Conservation (phyloP, 2,329 filamentous ascomycete genomes). For the Verticillium alfalfae region DNA sequence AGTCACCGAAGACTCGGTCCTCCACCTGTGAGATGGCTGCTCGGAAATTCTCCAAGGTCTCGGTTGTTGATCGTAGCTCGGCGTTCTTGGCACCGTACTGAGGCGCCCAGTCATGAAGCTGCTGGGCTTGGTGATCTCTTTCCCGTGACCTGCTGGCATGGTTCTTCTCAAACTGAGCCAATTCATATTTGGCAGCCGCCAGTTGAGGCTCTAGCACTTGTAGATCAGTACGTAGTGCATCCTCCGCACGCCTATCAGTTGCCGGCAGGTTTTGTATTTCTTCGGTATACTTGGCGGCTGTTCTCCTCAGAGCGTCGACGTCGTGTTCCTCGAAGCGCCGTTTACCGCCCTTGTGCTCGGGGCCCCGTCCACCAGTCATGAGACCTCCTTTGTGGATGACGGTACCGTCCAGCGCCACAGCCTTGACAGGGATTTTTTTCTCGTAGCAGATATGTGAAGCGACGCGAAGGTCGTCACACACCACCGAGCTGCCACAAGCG, state of each 20-base stretch:
- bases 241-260: conserved; percentile 73
- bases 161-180: conserved; percentile 75
- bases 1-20: conserved; percentile 78
- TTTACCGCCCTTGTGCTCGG: conserved; percentile 66
- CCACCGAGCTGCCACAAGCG: conserved; percentile 89
- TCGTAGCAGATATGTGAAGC: conserved; percentile 89
- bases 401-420: conserved; percentile 89
- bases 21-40: conserved; percentile 72
- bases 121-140: conserved; percentile 64
- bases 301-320: conserved; percentile 74
- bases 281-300: conserved; percentile 68
- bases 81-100: conserved; percentile 69
- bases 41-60: conserved; percentile 46
- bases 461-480: conserved; percentile 81
- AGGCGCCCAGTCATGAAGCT: conserved; percentile 70
- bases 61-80: conserved; percentile 55
- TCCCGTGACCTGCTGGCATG: conserved; percentile 79
- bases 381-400: conserved; percentile 94
- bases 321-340: conserved; percentile 87
- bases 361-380: conserved; percentile 91
- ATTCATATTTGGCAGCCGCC: conserved; percentile 65
- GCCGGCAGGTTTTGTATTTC: conserved; percentile 79
- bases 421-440: conserved; percentile 81
- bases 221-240: conserved; percentile 74
- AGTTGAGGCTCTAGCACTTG: conserved; percentile 74